phyloP scores from a whole-genome alignment of 2,329 filamentous ascomycete species.

The Colletotrichum shisoi region DNA sequence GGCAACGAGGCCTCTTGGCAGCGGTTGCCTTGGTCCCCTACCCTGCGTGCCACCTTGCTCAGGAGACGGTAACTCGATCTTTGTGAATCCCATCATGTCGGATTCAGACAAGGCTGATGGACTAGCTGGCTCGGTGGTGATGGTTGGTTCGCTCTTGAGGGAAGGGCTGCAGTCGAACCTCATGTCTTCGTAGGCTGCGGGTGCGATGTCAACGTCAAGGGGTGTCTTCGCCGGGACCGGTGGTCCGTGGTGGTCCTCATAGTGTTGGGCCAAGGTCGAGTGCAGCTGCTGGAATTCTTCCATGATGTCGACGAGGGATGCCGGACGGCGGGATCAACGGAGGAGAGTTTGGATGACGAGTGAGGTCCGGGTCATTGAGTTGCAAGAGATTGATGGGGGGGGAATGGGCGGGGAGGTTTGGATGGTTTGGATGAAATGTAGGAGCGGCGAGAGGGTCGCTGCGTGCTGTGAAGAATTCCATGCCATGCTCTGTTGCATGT shows the following conservation, averaged over 20 bases:
- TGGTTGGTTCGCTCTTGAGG: conserved; percentile 2
- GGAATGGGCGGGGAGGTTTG: neutral
- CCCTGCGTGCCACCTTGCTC: conserved; percentile 5
- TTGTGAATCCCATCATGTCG: conserved; percentile 33
- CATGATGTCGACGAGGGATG: conserved; percentile 32
- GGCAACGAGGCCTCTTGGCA: conserved; percentile 36
- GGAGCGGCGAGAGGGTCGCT: neutral
- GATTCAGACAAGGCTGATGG: conserved; percentile 1
- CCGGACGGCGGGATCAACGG: conserved; percentile 12
- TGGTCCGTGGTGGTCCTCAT: neutral
- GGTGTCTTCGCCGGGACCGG: conserved; percentile 14
- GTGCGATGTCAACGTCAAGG: neutral
- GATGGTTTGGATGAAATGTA: conserved; percentile 6
- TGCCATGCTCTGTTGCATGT: too few species aligned
- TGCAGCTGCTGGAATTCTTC: conserved; percentile 32
- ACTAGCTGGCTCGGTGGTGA: conserved; percentile 3
- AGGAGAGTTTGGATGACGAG: conserved; percentile 18
- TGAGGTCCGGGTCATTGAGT: conserved; percentile 2
- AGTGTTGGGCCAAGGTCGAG: neutral
- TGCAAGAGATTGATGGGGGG: neutral
- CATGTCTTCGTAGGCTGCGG: neutral
- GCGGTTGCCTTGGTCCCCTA: conserved; percentile 33
- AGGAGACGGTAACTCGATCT: conserved; percentile 21
- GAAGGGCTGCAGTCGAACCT: neutral
- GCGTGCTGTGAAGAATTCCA: too few species aligned